A percentile compares a stretch with the other conserved stretches of the same genome.
These are phyloP conservation scores for Capsicum baccatum DNA, from an alignment of 257 asterid genomes.

Conservation along the genomic window DNA sequence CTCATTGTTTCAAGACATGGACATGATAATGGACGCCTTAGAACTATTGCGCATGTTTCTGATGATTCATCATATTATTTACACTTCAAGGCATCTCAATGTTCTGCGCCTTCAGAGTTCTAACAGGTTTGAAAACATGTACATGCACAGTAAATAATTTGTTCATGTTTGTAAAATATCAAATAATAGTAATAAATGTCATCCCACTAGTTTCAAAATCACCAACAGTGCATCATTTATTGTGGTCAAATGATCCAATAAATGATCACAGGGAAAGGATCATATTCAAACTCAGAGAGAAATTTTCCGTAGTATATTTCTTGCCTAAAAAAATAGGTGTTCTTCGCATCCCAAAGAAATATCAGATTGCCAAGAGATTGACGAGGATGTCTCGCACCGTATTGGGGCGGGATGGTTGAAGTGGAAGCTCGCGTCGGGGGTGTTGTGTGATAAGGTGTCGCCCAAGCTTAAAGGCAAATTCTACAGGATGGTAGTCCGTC, in stretches of 20 bases:
- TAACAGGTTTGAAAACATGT: background rate
- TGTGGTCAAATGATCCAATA: background rate
- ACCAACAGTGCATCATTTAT: background rate
- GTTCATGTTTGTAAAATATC: background rate
- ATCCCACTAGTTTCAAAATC: constrained; percentile 11
- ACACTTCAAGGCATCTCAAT: constrained; percentile 13
- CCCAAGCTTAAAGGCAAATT: no score
- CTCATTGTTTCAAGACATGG: background rate
- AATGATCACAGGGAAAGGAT: background rate
- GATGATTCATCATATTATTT: constrained; percentile 14
- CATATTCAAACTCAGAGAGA: background rate
- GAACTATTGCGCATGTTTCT: background rate
- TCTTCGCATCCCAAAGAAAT: background rate
- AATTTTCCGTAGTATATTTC: constrained; percentile 5
- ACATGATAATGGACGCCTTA: background rate
- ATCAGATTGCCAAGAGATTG: background rate
- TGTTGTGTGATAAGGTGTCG: no score
- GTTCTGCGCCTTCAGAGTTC: background rate
- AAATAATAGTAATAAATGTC: background rate
- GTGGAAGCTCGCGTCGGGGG: no score
- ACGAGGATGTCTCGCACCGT: no score
- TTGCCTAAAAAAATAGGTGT: background rate
- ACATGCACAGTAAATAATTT: background rate
- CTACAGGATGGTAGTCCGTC: no score
- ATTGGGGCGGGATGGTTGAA: no score